Percentiles rank a stretch among this genome's conserved stretches.
Conservation (phyloP, 768 basidiomycete species). For the Podaxis sp. region DNA sequence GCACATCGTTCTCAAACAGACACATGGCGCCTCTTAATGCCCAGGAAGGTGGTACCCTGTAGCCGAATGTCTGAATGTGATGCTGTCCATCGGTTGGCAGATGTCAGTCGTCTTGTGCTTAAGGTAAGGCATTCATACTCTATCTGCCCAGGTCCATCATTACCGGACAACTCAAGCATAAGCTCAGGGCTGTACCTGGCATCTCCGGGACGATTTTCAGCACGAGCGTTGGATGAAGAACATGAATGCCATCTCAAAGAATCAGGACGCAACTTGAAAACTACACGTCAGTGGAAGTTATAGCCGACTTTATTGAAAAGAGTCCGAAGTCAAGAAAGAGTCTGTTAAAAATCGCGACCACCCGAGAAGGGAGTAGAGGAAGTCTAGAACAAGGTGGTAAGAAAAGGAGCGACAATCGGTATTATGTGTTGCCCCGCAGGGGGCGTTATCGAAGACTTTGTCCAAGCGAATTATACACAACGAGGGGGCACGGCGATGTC, state of each 20-base stretch:
- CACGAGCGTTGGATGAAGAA: not conserved
- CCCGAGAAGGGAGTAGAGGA: not conserved
- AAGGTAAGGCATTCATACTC: not conserved
- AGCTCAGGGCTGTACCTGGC: not conserved
- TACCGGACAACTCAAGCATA: not conserved
- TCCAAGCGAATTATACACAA: slow-evolving; percentile 10
- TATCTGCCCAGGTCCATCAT: no score
- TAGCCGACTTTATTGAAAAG: not conserved
- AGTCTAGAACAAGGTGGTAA: not conserved
- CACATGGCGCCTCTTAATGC: no score
- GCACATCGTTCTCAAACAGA: no score
- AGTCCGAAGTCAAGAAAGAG: not conserved
- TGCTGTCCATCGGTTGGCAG: no score
- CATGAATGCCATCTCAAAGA: not conserved
- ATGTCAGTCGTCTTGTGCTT: not conserved
- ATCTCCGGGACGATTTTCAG: not conserved
- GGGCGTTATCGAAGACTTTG: not conserved
- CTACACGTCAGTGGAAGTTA: not conserved
- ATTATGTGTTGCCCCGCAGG: not conserved
- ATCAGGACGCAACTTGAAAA: not conserved
- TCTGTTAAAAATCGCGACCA: not conserved
- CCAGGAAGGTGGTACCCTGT: not conserved
- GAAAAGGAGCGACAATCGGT: not conserved
- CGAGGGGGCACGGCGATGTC: slow-evolving; percentile 28
- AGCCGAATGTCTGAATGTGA: not conserved